A percentile compares a stretch with the other conserved stretches of the same genome.
These are phyloP conservation scores for Irpex sp. DNA, from an alignment of 1,284 basidiomycete genomes.

Conservation along the genomic window DNA sequence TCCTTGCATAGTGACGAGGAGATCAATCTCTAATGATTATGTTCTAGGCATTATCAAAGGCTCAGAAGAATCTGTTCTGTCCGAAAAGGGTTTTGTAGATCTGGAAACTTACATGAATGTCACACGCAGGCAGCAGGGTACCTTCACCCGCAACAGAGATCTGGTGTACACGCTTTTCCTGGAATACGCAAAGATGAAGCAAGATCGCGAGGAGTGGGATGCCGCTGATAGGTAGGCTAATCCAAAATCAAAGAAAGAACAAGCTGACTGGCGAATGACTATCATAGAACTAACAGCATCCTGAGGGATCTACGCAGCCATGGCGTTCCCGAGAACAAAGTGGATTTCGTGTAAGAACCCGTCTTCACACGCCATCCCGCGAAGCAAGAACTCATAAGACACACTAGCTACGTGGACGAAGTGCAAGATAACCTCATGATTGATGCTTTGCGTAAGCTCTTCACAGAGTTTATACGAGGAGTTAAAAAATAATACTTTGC, in stretches of 20 bases:
- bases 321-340: constrained; percentile 37
- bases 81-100: constrained; percentile 38
- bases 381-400: neutral
- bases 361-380: neutral
- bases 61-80: constrained; percentile 45
- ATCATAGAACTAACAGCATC: constrained; percentile 46
- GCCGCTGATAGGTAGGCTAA: constrained; percentile 53
- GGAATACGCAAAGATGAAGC: constrained; percentile 48
- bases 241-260: neutral
- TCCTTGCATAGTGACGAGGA: neutral
- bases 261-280: neutral
- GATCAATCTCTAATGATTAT: neutral
- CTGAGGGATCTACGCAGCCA: constrained; percentile 33
- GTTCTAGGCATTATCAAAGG: constrained; percentile 63
- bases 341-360: constrained; percentile 55
- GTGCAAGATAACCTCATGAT: constrained; percentile 70
- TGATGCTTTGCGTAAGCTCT: constrained; percentile 51
- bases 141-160: constrained; percentile 47
- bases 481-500: neutral
- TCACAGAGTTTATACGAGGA: neutral
- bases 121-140: constrained; percentile 48
- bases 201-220: constrained; percentile 45
- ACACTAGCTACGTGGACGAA: constrained; percentile 64
- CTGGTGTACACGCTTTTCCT: constrained; percentile 55
- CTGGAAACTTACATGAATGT: constrained; percentile 42